Base-by-base conservation (phyloP, 306 rosid genomes). In the Cucumis cinereus region DNA sequence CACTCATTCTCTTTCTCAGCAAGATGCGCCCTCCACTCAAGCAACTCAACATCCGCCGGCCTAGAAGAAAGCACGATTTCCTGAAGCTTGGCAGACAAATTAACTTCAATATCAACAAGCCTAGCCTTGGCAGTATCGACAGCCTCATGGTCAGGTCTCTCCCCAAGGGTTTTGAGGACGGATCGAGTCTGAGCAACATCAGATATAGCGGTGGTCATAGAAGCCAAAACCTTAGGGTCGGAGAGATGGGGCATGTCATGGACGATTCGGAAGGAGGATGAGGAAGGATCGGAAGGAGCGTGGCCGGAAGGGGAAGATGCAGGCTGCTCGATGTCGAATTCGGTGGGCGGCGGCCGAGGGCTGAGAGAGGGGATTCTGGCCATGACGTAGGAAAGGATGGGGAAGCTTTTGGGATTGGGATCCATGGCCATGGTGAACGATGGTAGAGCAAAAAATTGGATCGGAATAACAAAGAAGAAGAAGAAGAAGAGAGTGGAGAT, bases 131-230 rank as follows among this genome's bases (percentile, higher is more conserved):
- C 93, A 0, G 73, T 40, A 75, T 94, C 99, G 10, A 94, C 87
- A 40, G 86, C 74, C 80, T 94, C 96, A 69, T 94, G 99, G 36
- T 92, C 91, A 17, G 97, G 96, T 8, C 96, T 81, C 35, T 86
- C 85, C 49, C 99, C 99, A 13, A 94, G 85, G 8, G 87, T 78
- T 7, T 72, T 79, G 33, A 94, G 95, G 6, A 92, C 85, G 12
- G 89, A 83, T 69, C 99, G 93, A 77, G 97, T 80, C 85, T 92
- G 93, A 24, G 95, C 64, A 53, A 94, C 99, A 38, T 94, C 99
- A 16, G 95, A 38, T 20, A 94, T 79, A 17, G 93, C 97, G 4
- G 81, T 84, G 38, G 88, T 88, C 99, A 94, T 94, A 35, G 97
- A 59, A 12, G 82, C 93, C 15, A 94, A 20, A 7, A 94, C 54